Evolutionary conservation across 2,329 filamentous ascomycete species (phyloP).

Genomic region (Tolypocladium album): DNA sequence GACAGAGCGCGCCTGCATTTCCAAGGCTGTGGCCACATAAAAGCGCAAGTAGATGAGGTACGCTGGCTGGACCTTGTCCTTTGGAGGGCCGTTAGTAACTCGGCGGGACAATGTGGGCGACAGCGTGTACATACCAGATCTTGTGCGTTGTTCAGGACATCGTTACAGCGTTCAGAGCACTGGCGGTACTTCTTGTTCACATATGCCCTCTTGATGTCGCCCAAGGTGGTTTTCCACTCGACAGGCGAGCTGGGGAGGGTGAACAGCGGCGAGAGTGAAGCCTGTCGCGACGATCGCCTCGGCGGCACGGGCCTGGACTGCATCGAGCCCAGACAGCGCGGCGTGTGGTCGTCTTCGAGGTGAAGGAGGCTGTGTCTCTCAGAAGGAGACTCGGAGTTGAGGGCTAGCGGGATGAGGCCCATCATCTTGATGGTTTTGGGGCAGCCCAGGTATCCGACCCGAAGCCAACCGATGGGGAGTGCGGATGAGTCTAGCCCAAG

Average conservation of each 20-base stretch:
- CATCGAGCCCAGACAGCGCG: not conserved
- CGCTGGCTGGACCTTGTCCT: constrained; percentile 35
- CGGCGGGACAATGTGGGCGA: not conserved
- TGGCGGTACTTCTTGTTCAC: constrained; percentile 37
- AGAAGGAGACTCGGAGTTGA: constrained; percentile 7
- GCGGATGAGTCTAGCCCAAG: not conserved
- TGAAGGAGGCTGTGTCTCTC: constrained; percentile 1
- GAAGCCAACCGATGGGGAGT: not conserved
- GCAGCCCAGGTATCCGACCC: not conserved
- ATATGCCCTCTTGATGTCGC: constrained; percentile 44
- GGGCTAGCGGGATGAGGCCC: constrained; percentile 20
- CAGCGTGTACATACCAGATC: constrained; percentile 25
- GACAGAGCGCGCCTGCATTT: constrained; percentile 42
- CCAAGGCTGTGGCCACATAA: constrained; percentile 49
- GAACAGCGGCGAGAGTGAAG: constrained; percentile 9
- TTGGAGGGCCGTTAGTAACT: constrained; percentile 2
- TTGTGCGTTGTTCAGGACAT: constrained; percentile 39
- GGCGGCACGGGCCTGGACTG: constrained; percentile 5
- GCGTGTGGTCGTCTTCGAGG: not conserved
- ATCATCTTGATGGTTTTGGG: constrained; percentile 10
- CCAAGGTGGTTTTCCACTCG: constrained; percentile 41
- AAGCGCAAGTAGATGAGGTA: constrained; percentile 50
- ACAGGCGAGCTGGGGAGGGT: constrained; percentile 30
- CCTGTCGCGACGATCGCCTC: not conserved
- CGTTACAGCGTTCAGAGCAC: constrained; percentile 40